phyloP scores from a whole-genome alignment of 2,329 filamentous ascomycete species.

The Madurella mycetomatis region DNA sequence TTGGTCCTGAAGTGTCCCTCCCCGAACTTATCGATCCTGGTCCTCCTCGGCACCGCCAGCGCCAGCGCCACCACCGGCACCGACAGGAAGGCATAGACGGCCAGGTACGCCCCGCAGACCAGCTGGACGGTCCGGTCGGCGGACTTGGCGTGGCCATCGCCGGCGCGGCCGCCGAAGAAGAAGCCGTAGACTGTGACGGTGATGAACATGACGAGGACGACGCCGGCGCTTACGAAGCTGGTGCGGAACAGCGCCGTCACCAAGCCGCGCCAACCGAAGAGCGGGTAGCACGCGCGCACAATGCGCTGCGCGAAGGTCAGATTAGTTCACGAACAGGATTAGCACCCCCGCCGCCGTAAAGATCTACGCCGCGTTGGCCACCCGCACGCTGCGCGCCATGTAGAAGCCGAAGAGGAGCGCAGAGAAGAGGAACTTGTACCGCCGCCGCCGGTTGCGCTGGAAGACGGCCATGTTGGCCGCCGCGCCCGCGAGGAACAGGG shows the following conservation, averaged over 20 bases:
- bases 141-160: constrained; percentile 34
- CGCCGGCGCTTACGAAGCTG: constrained; percentile 48
- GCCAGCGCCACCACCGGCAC: constrained; percentile 50
- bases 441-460: constrained; percentile 44
- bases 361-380: constrained; percentile 59
- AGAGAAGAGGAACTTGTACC: constrained; percentile 58
- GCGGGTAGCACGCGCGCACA: constrained; percentile 66
- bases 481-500: constrained; percentile 52
- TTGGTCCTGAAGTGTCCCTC: constrained; percentile 63
- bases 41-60: constrained; percentile 41
- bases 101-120: constrained; percentile 57
- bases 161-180: constrained; percentile 54
- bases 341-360: constrained; percentile 71
- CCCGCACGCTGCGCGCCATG: constrained; percentile 41
- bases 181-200: constrained; percentile 59
- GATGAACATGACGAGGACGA: constrained; percentile 27
- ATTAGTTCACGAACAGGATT: constrained; percentile 71
- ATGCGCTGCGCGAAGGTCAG: constrained; percentile 72
- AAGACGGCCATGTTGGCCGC: constrained; percentile 56
- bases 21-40: constrained; percentile 58
- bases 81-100: constrained; percentile 62
- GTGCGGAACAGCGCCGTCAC: constrained; percentile 51
- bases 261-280: constrained; percentile 61
- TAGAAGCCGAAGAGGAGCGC: constrained; percentile 55
- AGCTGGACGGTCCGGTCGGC: constrained; percentile 62